Evolutionary conservation across 768 basidiomycete genomes (phyloP).

Genomic region (Lanmaoa pseudosensibilis): DNA sequence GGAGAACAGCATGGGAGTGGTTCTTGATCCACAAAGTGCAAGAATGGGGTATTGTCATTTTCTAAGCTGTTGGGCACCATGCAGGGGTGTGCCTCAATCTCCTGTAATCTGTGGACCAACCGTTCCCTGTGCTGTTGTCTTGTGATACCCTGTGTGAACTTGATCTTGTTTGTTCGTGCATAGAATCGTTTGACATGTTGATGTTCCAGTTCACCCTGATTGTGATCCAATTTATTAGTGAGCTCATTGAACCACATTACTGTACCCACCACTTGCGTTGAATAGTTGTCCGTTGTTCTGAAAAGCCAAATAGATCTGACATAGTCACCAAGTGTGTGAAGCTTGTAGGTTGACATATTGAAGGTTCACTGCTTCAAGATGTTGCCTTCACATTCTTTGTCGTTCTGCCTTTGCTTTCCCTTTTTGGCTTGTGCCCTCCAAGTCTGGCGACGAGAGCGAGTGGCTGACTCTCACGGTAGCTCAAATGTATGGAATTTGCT

Average conservation of each 20-base stretch:
- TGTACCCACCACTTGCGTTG: constrained; percentile 40
- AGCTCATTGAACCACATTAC: too few relatives aligned
- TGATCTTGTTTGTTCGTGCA: constrained; percentile 35
- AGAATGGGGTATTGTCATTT: neutral
- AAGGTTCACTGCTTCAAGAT: neutral
- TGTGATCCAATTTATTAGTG: too few relatives aligned
- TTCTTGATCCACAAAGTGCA: constrained; percentile 8
- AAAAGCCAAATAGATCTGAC: constrained; percentile 9
- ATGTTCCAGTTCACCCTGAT: too few relatives aligned
- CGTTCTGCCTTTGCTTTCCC: neutral
- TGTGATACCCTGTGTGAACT: constrained; percentile 31
- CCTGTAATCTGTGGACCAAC: neutral
- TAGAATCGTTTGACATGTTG: too few relatives aligned
- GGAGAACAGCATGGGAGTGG: constrained; percentile 2
- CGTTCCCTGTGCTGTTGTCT: constrained; percentile 20
- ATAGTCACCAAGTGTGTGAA: constrained; percentile 20
- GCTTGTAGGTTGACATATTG: constrained; percentile 20
- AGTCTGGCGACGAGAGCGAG: constrained; percentile 11
- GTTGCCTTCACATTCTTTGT: neutral
- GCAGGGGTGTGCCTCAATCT: neutral
- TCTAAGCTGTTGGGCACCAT: too few relatives aligned
- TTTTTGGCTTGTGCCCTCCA: too few relatives aligned
- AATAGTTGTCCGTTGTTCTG: constrained; percentile 32
- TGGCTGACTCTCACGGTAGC: constrained; percentile 33
- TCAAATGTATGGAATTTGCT: constrained; percentile 28